A percentile compares a stretch with the other conserved stretches of the same genome.
Evolutionary conservation across 164 flowering plant species (phyloP).

Genomic region (Kingdonia uniflora): DNA sequence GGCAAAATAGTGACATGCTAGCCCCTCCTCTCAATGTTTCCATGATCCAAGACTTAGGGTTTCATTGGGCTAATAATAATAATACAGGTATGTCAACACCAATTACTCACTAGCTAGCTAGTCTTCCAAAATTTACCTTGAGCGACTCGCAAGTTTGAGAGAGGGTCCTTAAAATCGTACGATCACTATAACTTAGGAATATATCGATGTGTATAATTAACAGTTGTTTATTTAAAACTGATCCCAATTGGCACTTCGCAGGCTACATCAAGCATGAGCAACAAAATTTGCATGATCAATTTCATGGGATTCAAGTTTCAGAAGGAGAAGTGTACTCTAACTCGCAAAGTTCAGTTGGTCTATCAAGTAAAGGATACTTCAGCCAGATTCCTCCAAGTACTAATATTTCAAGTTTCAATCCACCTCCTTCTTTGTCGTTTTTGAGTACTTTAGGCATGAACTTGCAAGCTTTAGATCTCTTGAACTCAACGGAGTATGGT

Average conservation of each 20-base stretch:
- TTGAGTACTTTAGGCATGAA: conserved; percentile 37
- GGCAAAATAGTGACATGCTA: conserved; percentile 16
- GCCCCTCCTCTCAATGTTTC: conserved; percentile 22
- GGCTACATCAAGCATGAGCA: conserved; percentile 16
- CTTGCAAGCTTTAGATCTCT: conserved; percentile 48
- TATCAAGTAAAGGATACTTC: conserved; percentile 21
- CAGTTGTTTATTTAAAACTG: background rate
- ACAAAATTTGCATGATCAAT: conserved; percentile 15
- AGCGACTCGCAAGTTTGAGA: no score
- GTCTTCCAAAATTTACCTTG: no score
- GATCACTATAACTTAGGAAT: no score
- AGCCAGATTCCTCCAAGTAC: conserved; percentile 59
- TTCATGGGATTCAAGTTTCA: conserved; percentile 17
- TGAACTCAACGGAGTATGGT: conserved; percentile 30
- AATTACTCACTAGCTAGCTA: conserved; percentile 9
- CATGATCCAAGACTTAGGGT: conserved; percentile 37
- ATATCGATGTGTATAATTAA: no score
- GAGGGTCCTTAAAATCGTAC: no score
- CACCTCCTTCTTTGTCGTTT: conserved; percentile 10
- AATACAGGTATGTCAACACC: conserved; percentile 16
- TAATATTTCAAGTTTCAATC: conserved; percentile 34
- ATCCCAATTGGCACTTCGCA: conserved; percentile 10
- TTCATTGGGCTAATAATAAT: conserved; percentile 24
- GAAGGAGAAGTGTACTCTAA: conserved; percentile 14
- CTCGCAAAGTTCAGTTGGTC: conserved; percentile 12